Evolutionary conservation across 2,329 filamentous ascomycete species (phyloP).

Genomic region (Xylariaceae sp.): DNA sequence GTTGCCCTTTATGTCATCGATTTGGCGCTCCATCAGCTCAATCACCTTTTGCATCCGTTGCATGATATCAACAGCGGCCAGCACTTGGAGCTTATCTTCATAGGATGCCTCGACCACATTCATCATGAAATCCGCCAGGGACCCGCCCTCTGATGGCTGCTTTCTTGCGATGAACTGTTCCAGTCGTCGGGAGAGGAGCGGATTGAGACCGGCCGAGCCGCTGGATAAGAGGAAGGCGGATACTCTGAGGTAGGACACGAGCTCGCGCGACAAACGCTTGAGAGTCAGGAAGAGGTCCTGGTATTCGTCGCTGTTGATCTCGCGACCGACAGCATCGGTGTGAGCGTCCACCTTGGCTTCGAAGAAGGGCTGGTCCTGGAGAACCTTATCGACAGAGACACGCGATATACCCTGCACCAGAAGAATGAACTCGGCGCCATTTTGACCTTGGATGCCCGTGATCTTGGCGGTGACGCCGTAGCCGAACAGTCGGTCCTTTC

Average conservation of each 20-base stretch:
- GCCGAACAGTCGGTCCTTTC: slow-evolving; percentile 69
- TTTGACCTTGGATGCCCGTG: slow-evolving; percentile 68
- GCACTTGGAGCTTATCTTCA: slow-evolving; percentile 83
- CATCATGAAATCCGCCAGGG: slow-evolving; percentile 92
- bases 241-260: slow-evolving; percentile 77
- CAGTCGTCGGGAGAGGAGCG: slow-evolving; percentile 77
- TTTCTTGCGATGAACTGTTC: slow-evolving; percentile 84
- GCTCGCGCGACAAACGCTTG: slow-evolving; percentile 78
- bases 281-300: slow-evolving; percentile 71
- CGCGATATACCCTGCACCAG: slow-evolving; percentile 81
- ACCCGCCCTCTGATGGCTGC: slow-evolving; percentile 73
- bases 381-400: slow-evolving; percentile 67
- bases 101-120: slow-evolving; percentile 83
- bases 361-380: slow-evolving; percentile 77
- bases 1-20: slow-evolving; percentile 77
- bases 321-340: slow-evolving; percentile 21
- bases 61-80: slow-evolving; percentile 75
- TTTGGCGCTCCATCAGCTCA: slow-evolving; percentile 76
- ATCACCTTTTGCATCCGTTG: slow-evolving; percentile 76
- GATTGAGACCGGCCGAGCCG: slow-evolving; percentile 62
- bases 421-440: slow-evolving; percentile 70
- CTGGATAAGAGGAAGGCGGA: slow-evolving; percentile 74
- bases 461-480: slow-evolving; percentile 80
- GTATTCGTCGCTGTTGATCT: slow-evolving; percentile 22
- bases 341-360: slow-evolving; percentile 66